A percentile compares a stretch with the other conserved stretches of the same genome.
phyloP scores from a whole-genome alignment of 306 rosid genomes.

The Rubus parviflorus region DNA sequence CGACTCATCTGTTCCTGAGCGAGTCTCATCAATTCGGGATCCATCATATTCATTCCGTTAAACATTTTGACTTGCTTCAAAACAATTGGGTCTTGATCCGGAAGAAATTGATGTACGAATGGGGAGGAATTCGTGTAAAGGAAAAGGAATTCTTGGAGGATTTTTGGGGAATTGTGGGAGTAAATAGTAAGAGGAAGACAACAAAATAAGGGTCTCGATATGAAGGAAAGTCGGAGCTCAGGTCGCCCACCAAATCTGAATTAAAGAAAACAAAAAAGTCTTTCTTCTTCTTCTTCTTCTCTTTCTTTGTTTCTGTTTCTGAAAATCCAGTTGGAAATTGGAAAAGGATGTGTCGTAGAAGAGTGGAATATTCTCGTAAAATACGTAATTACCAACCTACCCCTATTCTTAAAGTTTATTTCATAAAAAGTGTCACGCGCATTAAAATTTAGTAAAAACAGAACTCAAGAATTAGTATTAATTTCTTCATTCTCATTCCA shows the following conservation, averaged over 20 bases:
- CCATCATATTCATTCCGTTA: constrained; percentile 82
- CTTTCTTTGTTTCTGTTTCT: not conserved
- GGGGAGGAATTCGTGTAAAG: not conserved
- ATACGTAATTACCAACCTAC: constrained; percentile 10
- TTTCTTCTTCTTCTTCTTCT: not conserved
- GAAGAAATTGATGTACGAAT: not conserved
- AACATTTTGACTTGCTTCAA: constrained; percentile 24
- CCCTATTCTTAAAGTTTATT: not conserved
- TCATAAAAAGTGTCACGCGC: too few species aligned
- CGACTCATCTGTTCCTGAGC: constrained; percentile 99
- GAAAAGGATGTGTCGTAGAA: not conserved
- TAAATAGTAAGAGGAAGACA: not conserved
- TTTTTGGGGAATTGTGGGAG: not conserved
- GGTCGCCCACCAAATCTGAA: constrained; percentile 55
- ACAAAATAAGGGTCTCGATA: constrained; percentile 34
- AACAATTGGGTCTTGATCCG: not conserved
- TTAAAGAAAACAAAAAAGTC: not conserved
- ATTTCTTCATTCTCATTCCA: too few species aligned
- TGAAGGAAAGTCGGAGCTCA: not conserved
- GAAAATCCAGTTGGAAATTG: not conserved
- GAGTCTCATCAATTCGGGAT: constrained; percentile 81
- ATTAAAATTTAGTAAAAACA: too few species aligned
- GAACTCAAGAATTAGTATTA: too few species aligned
- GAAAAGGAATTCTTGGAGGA: not conserved
- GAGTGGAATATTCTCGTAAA: constrained; percentile 23